Base-by-base conservation (phyloP, 495 filamentous ascomycete genomes). In the Aspergillus homomorphus region DNA sequence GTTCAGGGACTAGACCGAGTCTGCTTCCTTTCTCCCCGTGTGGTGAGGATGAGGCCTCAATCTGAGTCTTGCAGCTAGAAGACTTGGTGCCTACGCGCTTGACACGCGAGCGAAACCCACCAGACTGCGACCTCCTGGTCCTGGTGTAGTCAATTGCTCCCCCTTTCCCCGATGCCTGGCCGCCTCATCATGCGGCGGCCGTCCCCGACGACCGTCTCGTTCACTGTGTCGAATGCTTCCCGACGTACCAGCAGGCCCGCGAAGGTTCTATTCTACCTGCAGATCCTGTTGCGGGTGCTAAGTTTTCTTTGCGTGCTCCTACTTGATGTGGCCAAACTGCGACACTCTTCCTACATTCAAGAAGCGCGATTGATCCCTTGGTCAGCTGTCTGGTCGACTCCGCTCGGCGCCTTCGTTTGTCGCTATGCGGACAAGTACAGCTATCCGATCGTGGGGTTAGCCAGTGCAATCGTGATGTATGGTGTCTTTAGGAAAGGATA, bases 171-270 rank as follows among this genome's bases (percentile, higher is more conserved):
- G 52, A 77, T 78, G 69, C 79, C 74, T 23, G 71, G 74, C 30
- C 80, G 72, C 57, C 86, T 95, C 43, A 82, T 78, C 58, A 82
- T 83, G 52, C 83, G 84, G 64, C 87, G 87, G 51, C 90, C 91
- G 48, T 93, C 91, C 38, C 87, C 90, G 43, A 92, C 90, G 21
- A 93, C 91, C n/a, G 84, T 85, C 62, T 87, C 89, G 64, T 95
- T 89, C 77, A 91, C 88, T 50, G 87, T 94, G 51, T 91, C 90
- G 57, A 93, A 90, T 64, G 81, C 81, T 56, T 81, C 79, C 10
- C 66, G 77, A 14, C 83, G 77, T 21, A 73, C 71, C 1, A 88
- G 82, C 45, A 70, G 86, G 55, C 74, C 82, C 6, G 77, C 84
- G 44, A 84, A 83, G 60, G 60, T 84, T 56, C 67, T 82, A 44